Percentiles rank a stretch among this genome's conserved stretches.
These are phyloP conservation scores for Adansonia digitata DNA, from an alignment of 345 rosid genomes.

Conservation along the genomic window DNA sequence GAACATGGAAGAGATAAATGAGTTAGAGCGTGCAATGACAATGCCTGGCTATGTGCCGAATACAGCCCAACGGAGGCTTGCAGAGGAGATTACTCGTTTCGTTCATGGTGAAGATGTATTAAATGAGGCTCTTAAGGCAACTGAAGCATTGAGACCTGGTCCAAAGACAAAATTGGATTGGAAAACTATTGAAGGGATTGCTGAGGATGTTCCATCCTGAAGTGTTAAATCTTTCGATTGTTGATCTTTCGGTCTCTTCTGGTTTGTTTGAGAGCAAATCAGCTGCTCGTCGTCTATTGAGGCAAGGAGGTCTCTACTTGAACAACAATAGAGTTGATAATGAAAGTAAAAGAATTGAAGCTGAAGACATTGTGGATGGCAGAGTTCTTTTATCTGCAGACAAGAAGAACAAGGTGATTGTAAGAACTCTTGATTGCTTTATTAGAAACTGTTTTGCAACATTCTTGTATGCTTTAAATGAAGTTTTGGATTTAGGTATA, in stretches of 20 bases:
- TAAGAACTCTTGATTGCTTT: conserved; percentile 53
- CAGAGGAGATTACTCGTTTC: conserved; percentile 83
- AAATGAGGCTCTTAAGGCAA: conserved; percentile 76
- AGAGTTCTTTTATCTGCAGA: conserved; percentile 86
- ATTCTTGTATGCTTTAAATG: neutral
- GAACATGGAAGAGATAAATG: conserved; percentile 58
- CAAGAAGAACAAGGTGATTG: conserved; percentile 84
- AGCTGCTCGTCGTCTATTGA: conserved; percentile 73
- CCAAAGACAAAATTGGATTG: conserved; percentile 85
- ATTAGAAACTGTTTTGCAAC: neutral
- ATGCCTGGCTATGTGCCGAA: conserved; percentile 68
- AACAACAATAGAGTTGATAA: conserved; percentile 77
- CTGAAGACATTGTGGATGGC: conserved; percentile 74
- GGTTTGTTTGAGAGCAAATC: conserved; percentile 84
- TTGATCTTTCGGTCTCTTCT: conserved; percentile 66
- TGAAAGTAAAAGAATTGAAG: conserved; percentile 64
- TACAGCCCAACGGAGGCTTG: conserved; percentile 62
- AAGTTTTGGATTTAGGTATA: neutral
- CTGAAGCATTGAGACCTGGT: conserved; percentile 90
- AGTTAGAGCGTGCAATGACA: conserved; percentile 58
- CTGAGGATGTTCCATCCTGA: conserved; percentile 80
- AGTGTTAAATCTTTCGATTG: conserved; percentile 45
- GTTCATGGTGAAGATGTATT: conserved; percentile 91
- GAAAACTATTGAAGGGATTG: conserved; percentile 74
- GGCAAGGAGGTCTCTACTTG: conserved; percentile 89